phyloP scores from a whole-genome alignment of 345 rosid species.

The Turritis glabra region DNA sequence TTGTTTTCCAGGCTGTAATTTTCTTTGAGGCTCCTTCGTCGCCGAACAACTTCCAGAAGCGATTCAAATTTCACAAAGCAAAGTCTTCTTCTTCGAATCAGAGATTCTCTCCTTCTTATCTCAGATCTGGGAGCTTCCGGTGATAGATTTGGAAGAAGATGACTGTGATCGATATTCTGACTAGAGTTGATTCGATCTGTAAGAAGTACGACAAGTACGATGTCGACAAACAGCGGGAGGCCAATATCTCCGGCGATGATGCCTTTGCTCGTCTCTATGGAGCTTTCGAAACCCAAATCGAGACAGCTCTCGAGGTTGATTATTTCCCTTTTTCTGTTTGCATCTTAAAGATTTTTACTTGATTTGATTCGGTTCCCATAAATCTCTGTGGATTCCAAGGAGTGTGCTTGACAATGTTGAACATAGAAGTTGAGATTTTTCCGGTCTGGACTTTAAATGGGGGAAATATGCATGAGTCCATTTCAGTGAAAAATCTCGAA shows the following conservation, averaged over 20 bases:
- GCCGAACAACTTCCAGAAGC: slow-evolving; percentile 17
- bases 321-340: slow-evolving; percentile 1
- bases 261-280: slow-evolving; percentile 85
- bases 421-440: background rate
- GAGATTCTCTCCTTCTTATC: slow-evolving; percentile 2
- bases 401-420: slow-evolving; percentile 3
- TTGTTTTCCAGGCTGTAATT: slow-evolving; percentile 25
- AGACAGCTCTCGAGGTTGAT: slow-evolving; percentile 68
- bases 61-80: slow-evolving; percentile 10
- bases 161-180: slow-evolving; percentile 95
- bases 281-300: slow-evolving; percentile 68
- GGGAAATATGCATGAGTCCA: slow-evolving; percentile 8
- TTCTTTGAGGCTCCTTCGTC: slow-evolving; percentile 17
- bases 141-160: slow-evolving; percentile 39
- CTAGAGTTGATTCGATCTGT: slow-evolving; percentile 94
- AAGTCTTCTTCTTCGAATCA: slow-evolving; percentile 17
- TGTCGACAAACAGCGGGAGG: slow-evolving; percentile 78
- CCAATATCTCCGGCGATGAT: slow-evolving; percentile 86
- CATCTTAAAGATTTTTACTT: slow-evolving; percentile 10
- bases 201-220: slow-evolving; percentile 92
- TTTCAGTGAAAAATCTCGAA: slow-evolving; percentile 8
- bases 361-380: slow-evolving; percentile 15
- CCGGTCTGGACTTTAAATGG: background rate
- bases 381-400: background rate
- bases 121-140: slow-evolving; percentile 28